Evolutionary conservation across 371 early-diverging fungal genomes (phyloP), one percentile per base, ranked within the genome.

Genomic region (Parasitella parasitica): DNA sequence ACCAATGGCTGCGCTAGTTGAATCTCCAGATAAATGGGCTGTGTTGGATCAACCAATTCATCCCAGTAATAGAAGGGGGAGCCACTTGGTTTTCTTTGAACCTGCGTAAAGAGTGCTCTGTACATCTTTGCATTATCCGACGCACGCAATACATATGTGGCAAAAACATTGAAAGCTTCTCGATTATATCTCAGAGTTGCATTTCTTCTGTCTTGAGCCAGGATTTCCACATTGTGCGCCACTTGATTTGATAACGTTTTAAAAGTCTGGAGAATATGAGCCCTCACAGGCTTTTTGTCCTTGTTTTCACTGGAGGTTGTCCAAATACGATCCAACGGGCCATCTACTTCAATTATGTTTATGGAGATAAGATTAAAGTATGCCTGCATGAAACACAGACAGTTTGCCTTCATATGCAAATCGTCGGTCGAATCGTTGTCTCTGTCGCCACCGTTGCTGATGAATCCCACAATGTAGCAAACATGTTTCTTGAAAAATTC

Each of bases 131-230:
- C 62, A 9, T 51, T 63, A 65, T 71, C 55, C 83, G 86, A 0
- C 18, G 88, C 86, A 27, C 82, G 77, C 16, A 87, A 34, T 4
- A 88, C 73, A 4, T 78, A 84, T 6, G 89, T 78, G 0, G 83
- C 74, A 6, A 82, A 57, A 0, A 87, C 82, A 63, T 85, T 88
- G 61, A 84, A 89, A 0, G 89, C 88, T 11, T 84, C 74, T 34
- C 84, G 87, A 53, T 86, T 85, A 50, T 67, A 88, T 7, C 51
- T 49, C 3, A 63, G 49, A 1, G 30, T 20, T 3, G 50, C 57
- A 6, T 55, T 27, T 22, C 63, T 30, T 5, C 48, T 38, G 0
- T 43, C 41, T 9, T 16, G 16, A 30, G 28, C 18, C n/a, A 18
- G 13, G 4, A 30, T 38, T 18, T 4, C 20, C 6, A 54, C 6